Base-by-base conservation (phyloP, 495 filamentous ascomycete species). In the Xylaria nigripes region DNA sequence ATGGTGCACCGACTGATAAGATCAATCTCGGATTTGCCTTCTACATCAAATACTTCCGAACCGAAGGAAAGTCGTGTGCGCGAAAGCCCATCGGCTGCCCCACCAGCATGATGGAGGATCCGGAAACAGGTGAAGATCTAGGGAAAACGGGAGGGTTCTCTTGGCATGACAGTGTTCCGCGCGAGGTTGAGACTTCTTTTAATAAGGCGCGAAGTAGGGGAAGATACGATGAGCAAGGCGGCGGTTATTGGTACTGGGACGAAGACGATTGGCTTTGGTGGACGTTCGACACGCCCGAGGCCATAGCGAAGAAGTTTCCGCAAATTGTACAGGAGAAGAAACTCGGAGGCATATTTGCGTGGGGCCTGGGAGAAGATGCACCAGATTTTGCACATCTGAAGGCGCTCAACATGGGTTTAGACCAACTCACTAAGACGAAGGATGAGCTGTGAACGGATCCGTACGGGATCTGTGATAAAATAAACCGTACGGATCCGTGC, bases 21-120 rank as follows among this genome's bases (percentile, higher is more conserved):
- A 62, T 85, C 24, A 89, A 89, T 68, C 75, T 90, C 3, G 86
- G 86, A 0, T 82, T 90, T 55, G 86, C 85, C 6, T 89, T 82
- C 64, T 89, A 89, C 61, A 75, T 78, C 13, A 88, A 88, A 64
- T 89, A 81, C 71, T 89, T 87, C 68, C 78, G 70, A 50, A 85
- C 81, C 0, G 72, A 79, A 54, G 72, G 77, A 18, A 63, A 75
- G 1, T 65, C 68, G 9, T 76, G 74, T 55, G 80, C 75, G 38
- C 61, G 68, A 1, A 63, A 58, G 7, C 77, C 82, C 0, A 64
- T 89, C 24, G 84, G 84, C 10, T 90, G 86, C 61, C 71, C 76
- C 12, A 81, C 82, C 0, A 76, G 75, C 10, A 58, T 74, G 30
- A 74, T 88, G 54, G 86, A 90, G 66, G 79, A 86, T 51, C 79